These are phyloP conservation scores for Priceomyces haplophilus DNA, from an alignment of 805 yeast species.

Conservation along the genomic window DNA sequence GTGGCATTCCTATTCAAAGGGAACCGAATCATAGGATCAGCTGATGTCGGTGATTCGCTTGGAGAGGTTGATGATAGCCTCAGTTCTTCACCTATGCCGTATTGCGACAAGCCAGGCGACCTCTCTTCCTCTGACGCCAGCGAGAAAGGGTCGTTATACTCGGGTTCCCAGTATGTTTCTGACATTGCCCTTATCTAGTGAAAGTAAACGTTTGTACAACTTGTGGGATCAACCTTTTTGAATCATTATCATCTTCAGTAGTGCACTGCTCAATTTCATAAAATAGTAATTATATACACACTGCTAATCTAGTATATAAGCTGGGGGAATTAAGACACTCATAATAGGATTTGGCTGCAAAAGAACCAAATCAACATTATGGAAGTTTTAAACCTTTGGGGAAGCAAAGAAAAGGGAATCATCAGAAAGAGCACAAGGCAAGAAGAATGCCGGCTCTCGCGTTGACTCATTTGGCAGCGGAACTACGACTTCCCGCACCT, in stretches of 20 bases:
- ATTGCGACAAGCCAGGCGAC: neutral
- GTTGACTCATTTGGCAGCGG: slow-evolving; percentile 51
- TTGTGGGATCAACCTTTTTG: too few species aligned
- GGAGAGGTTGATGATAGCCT: neutral
- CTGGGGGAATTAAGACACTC: too few species aligned
- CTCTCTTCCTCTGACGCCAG: neutral
- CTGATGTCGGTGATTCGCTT: neutral
- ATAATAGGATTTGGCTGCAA: too few species aligned
- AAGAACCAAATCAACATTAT: too few species aligned
- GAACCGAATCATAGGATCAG: neutral
- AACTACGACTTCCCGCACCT: slow-evolving; percentile 76
- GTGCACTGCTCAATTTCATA: too few species aligned
- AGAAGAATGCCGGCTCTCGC: too few species aligned
- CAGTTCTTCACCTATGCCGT: neutral
- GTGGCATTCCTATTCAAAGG: neutral
- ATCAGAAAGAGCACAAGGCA: too few species aligned
- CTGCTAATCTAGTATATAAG: too few species aligned
- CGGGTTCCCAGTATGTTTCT: neutral
- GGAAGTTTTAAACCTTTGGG: too few species aligned
- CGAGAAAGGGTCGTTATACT: neutral
- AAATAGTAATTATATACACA: neutral
- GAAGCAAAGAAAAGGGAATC: too few species aligned
- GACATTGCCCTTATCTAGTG: neutral
- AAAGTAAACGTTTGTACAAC: too few species aligned
- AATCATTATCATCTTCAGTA: too few species aligned